A percentile compares a stretch with the other conserved stretches of the same genome.
phyloP scores from a whole-genome alignment of 306 rosid species.

The Dicorynia guianensis region DNA sequence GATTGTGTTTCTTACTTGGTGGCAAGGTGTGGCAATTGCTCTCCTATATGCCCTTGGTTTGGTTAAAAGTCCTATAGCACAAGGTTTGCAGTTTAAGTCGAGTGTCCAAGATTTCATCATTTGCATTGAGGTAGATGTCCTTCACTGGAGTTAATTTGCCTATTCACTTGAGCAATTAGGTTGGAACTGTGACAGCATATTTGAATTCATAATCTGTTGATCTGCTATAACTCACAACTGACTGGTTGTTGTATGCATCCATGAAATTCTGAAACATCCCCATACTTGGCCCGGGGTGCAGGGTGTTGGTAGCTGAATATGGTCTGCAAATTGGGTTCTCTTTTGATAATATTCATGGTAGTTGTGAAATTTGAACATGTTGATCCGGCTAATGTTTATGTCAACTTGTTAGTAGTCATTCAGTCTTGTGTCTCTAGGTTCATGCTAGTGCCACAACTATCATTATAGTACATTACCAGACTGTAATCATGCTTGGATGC shows the following conservation, averaged over 20 bases:
- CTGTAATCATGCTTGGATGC: constrained; percentile 16
- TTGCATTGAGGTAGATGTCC: constrained; percentile 89
- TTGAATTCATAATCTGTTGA: constrained; percentile 17
- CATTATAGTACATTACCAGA: not conserved
- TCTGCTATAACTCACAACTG: constrained; percentile 23
- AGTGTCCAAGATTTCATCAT: constrained; percentile 98
- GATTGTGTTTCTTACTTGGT: constrained; percentile 98
- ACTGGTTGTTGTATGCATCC: constrained; percentile 31
- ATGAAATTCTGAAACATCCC: constrained; percentile 24
- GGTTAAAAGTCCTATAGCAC: constrained; percentile 94
- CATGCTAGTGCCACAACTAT: constrained; percentile 23
- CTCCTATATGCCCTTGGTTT: constrained; percentile 79
- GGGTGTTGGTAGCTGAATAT: constrained; percentile 26
- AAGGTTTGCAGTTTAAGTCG: constrained; percentile 87
- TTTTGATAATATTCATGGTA: constrained; percentile 22
- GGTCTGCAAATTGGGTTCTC: constrained; percentile 22
- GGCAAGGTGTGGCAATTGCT: constrained; percentile 99
- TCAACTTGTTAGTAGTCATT: constrained; percentile 19
- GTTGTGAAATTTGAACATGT: constrained; percentile 31
- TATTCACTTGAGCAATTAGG: constrained; percentile 18
- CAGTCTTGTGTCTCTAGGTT: constrained; percentile 24
- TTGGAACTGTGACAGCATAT: constrained; percentile 31
- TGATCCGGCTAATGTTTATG: constrained; percentile 22
- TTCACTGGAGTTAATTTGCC: constrained; percentile 43
- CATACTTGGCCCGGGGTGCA: constrained; percentile 30